These are phyloP conservation scores for Sungouiella thailandica DNA, from an alignment of 805 yeast species.

Conservation along the genomic window DNA sequence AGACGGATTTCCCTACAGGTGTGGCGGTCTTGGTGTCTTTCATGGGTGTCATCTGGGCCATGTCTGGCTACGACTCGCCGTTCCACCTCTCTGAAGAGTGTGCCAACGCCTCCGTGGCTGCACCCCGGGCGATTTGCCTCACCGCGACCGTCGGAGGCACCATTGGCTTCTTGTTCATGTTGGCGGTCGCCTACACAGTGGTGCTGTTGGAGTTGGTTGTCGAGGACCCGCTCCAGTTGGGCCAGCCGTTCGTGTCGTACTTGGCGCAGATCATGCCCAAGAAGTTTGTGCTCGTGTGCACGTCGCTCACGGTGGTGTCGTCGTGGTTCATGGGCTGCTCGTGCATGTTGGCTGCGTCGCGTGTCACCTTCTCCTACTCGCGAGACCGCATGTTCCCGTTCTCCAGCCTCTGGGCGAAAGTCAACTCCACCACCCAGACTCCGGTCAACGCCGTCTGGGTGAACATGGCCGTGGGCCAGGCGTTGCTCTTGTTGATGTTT, in stretches of 20 bases:
- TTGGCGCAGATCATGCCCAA: slow-evolving; percentile 44
- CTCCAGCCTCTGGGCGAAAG: slow-evolving; percentile 44
- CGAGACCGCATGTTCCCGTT: slow-evolving; percentile 66
- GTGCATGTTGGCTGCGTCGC: slow-evolving; percentile 62
- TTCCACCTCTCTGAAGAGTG: slow-evolving; percentile 74
- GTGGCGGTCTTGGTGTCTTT: slow-evolving; percentile 52
- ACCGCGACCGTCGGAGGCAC: slow-evolving; percentile 52
- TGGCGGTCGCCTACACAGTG: slow-evolving; percentile 58
- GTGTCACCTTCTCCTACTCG: slow-evolving; percentile 64
- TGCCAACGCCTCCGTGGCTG: slow-evolving; percentile 56
- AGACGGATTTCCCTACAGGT: slow-evolving; percentile 62
- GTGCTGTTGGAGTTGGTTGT: slow-evolving; percentile 45
- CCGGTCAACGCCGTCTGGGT: slow-evolving; percentile 65
- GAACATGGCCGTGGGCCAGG: slow-evolving; percentile 50
- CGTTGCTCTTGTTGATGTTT: slow-evolving; percentile 52
- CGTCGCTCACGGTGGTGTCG: slow-evolving; percentile 39
- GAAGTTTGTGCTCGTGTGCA: slow-evolving; percentile 37
- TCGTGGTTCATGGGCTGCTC: slow-evolving; percentile 51
- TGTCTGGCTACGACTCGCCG: slow-evolving; percentile 74
- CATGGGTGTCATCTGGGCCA: slow-evolving; percentile 63
- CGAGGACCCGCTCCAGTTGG: slow-evolving; percentile 42
- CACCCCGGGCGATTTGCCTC: slow-evolving; percentile 63
- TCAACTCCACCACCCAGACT: slow-evolving; percentile 49
- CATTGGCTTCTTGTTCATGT: slow-evolving; percentile 52
- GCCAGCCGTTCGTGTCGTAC: slow-evolving; percentile 58